Base-by-base conservation (phyloP, 1,284 basidiomycete genomes). In the Papiliotrema fonsecae region DNA sequence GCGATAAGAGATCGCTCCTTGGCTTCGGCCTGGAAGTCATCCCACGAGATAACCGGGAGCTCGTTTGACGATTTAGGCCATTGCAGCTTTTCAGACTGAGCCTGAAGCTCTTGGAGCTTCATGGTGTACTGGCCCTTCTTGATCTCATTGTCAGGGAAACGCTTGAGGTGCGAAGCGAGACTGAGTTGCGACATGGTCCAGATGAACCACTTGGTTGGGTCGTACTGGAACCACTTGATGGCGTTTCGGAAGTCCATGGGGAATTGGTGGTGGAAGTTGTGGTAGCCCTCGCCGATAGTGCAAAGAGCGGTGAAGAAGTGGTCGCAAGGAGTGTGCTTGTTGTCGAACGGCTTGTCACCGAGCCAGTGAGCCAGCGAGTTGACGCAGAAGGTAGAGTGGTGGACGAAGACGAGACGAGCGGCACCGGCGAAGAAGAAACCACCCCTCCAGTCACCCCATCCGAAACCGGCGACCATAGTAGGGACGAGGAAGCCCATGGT, bases 321-420 rank as follows among this genome's bases (percentile, higher is more conserved):
- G 73, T 92, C 88, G 48, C 83, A 79, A 28, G 89, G 89, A n/a
- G 88, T 87, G 76, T 92, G 88, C 78, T 93, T 93, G 81, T 93
- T 89, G 74, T 94, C 91, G 65, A 92, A 93, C 22, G 89, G 88
- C 24, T 85, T 77, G 57, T 92, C 88, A 48, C 91, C 91, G 56
- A 94, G 82, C 87, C 88, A 94, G 74, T 94, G 90, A 14, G 90
- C 90, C 38, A 94, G 83, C 10, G 90, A 93, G 77, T 93, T 94
- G 69, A 96, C 88, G 69, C 89, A 93, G 78, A 93, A 94, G 0
- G 89, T 94, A 3, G 88, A 92, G 73, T 94, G 91, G 72, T 94
- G 90, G 43, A 94, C 90, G 64, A 93, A 90, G 62, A 80, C 77
- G 39, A 93, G 77, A 57, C 90, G 80, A 42, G 87, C 78, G 26